A percentile compares a stretch with the other conserved stretches of the same genome.
Conservation (phyloP, 164 flowering plant species). For the Akebia trifoliata region DNA sequence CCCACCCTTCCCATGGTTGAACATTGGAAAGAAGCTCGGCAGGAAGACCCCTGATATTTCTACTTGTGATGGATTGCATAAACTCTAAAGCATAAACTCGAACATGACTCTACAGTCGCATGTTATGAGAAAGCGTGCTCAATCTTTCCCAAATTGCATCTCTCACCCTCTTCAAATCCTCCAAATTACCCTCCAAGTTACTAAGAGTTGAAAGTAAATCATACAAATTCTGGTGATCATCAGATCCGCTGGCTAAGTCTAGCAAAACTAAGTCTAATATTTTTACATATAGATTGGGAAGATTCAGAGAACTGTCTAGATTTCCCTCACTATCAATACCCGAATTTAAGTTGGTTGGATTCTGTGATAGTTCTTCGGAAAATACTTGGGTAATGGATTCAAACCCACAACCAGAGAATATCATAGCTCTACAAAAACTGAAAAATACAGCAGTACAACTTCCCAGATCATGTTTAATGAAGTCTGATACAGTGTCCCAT, state of each 20-base stretch:
- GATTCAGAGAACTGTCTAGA: slow-evolving; percentile 26
- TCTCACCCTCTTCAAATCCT: slow-evolving; percentile 53
- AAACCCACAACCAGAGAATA: slow-evolving; percentile 73
- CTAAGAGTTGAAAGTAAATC: slow-evolving; percentile 57
- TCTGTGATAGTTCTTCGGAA: slow-evolving; percentile 25
- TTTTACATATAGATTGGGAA: slow-evolving; percentile 49
- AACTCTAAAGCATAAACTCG: slow-evolving; percentile 74
- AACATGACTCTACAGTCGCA: slow-evolving; percentile 57
- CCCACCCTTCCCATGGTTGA: slow-evolving; percentile 90
- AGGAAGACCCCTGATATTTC: slow-evolving; percentile 36
- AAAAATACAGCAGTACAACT: slow-evolving; percentile 29
- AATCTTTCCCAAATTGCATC: slow-evolving; percentile 68
- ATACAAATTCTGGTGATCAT: slow-evolving; percentile 37
- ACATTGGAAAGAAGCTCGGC: slow-evolving; percentile 37
- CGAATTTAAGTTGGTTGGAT: slow-evolving; percentile 17
- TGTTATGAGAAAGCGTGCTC: slow-evolving; percentile 52
- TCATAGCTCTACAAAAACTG: slow-evolving; percentile 67
- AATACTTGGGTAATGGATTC: slow-evolving; percentile 52
- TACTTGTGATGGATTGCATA: slow-evolving; percentile 64
- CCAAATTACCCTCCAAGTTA: slow-evolving; percentile 57
- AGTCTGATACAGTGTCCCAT: slow-evolving; percentile 51
- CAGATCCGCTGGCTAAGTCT: slow-evolving; percentile 36
- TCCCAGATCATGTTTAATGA: slow-evolving; percentile 35
- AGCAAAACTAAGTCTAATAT: slow-evolving; percentile 51
- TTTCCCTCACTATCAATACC: slow-evolving; percentile 9